Evolutionary conservation across 2,329 filamentous ascomycete genomes (phyloP).

Genomic region (Xylariaceae sp.): DNA sequence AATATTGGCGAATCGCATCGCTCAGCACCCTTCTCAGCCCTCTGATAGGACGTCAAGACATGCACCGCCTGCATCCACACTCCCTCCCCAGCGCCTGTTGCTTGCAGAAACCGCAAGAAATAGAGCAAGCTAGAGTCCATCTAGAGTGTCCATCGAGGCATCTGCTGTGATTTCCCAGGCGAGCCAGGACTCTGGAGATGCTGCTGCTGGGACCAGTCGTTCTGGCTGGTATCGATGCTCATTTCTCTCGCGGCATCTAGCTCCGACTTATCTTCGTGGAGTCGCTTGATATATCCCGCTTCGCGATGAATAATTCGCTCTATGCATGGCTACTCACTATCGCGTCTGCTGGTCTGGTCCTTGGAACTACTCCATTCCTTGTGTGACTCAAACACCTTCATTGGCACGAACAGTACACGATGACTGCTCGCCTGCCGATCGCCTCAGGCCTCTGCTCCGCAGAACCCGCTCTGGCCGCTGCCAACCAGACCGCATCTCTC

Average conservation of each 20-base stretch:
- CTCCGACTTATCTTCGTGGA: slow-evolving; percentile 4
- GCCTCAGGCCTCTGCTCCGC: slow-evolving; percentile 21
- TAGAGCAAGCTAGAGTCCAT: too few relatives aligned
- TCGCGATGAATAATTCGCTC: background rate
- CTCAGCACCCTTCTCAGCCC: slow-evolving; percentile 28
- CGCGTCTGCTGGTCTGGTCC: too few relatives aligned
- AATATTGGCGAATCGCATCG: slow-evolving; percentile 35
- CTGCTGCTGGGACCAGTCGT: slow-evolving; percentile 1
- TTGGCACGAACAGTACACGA: slow-evolving; percentile 8
- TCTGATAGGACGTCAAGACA: slow-evolving; percentile 41
- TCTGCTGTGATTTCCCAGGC: too few relatives aligned
- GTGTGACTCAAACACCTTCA: slow-evolving; percentile 12
- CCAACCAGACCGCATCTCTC: slow-evolving; percentile 33
- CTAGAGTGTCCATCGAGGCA: too few relatives aligned
- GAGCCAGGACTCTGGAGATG: too few relatives aligned
- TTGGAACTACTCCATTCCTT: background rate
- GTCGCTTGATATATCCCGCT: background rate
- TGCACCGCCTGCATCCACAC: slow-evolving; percentile 40
- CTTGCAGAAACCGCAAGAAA: slow-evolving; percentile 21
- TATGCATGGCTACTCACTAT: background rate
- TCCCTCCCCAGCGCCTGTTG: slow-evolving; percentile 41
- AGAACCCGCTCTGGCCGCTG: slow-evolving; percentile 27
- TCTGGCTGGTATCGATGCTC: background rate
- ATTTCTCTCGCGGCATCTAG: slow-evolving; percentile 1
- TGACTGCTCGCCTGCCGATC: slow-evolving; percentile 19